Base-by-base conservation (phyloP, 2,329 filamentous ascomycete genomes). In the Torrubiellomyces zombiae region DNA sequence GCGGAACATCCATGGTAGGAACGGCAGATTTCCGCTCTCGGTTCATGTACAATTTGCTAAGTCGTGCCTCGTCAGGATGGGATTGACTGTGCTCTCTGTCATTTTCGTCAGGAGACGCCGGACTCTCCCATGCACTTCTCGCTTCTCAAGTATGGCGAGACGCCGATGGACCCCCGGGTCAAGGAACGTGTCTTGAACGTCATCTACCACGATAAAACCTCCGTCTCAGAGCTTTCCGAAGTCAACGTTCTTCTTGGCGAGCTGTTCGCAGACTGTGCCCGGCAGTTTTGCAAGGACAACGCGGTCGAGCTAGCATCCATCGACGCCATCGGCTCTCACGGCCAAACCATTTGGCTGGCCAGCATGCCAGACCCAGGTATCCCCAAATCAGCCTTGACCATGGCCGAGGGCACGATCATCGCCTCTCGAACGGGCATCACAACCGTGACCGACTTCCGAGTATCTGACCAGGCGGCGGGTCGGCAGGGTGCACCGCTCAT, bases 31-130 rank as follows among this genome's bases (percentile, higher is more conserved):
- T 9, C 9, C 8, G 8, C 9, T 22, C 9, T 22, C 12, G 7
- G 13, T 9, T 9, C 12, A 9, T 9, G 12, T 12, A 9, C 20
- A 9, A 7, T 7, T 13, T 22, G 13, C 7, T 8, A n/a, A 19
- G 18, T 19, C 18, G n/a, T 19, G 18, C 8, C 18, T n/a, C 18
- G 8, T 9, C 20, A 22, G 20, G 38, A 66, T 38, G 58, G 60
- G 14, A 67, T 73, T 21, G 63, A 70, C 39, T 69, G 63, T 34
- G 65, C 62, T 2, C 50, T 70, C 7, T 68, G 66, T 35, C 60
- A 48, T 25, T 72, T 70, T 40, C 48, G 48, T 23, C 67, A 72
- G 38, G 53, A 55, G 11, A 51, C 53, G 6, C 64, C 64, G 1
- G 48, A 56, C 6, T 48, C 51, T 5, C 54, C 61, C 3, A 59